Evolutionary conservation across 2,329 filamentous ascomycete species (phyloP), one percentile per base, ranked within the genome.

Genomic region (Apiospora rasikravindrae): DNA sequence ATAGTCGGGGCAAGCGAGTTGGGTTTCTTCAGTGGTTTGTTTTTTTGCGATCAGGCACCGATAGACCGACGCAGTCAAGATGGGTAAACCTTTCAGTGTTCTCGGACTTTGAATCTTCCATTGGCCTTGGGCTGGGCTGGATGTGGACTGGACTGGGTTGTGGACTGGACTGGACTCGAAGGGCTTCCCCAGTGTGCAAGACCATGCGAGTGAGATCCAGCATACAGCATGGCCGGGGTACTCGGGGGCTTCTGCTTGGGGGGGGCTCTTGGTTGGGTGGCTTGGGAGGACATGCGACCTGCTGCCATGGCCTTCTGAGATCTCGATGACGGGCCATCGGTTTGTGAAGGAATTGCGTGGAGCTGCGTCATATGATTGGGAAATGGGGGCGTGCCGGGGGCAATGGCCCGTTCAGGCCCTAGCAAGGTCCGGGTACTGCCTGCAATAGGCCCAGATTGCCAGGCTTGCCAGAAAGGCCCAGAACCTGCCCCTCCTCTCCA

Each of bases 291-390:
- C 53, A 37, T 22, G 29, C 26, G 37, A 22, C 29, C 29, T 37
- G 7, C 53, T 22, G 29, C 33, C 53, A 61, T 61, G 16, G 53
- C 29, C 53, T 61, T 61, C 16, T 61, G 16, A 61, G 53, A 61
- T 61, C 53, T 61, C 53, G 53, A 61, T 61, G 53, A 61, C 8
- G 3, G 8, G 53, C 53, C 53, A 61, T 61, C 29, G 53, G 29
- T 11, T 61, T 61, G 53, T 33, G 53, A 61, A 16, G 53, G 53
- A 61, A 26, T 16, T 61, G 53, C 53, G 53, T 61, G 53, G 53
- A 37, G 53, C 53, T 61, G 53, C 53, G 53, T 61, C 53, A 61
- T 61, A 61, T 61, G 53, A 61, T 61, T 29, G 37, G 29, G 37
- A 61, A 61, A 61, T 37, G 53, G 53, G 26, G 29, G 26, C 53